Base-by-base conservation (phyloP, 192 early-diverging fungal genomes). In the Coemansia sp. region DNA sequence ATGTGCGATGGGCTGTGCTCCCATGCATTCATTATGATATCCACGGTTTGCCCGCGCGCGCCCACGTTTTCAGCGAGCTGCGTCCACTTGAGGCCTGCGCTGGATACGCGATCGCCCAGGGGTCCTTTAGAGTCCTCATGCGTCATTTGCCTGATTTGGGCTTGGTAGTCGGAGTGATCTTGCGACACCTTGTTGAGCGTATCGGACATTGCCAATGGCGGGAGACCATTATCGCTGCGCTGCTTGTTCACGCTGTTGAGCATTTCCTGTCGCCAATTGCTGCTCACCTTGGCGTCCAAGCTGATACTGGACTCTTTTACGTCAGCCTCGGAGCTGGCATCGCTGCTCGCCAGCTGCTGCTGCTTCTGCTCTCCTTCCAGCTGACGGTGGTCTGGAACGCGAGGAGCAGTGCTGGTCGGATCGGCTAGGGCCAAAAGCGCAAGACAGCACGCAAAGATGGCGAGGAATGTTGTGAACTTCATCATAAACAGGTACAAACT, bases 21-120 rank as follows among this genome's bases (percentile, higher is more conserved):
- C 71, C 80, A 83, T 22, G n/a, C 19, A 12, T 61, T 64, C 49
- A 82, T 67, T 24, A 51, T 65, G 9, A 39, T 25, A 8, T 56
- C 60, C 15, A 67, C 64, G 3, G 60, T 62, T 25, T 51, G 27
- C 15, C 43, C 47, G 8, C 71, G 71, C 15, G 24, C 29, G 19
- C 70, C 74, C 2, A 74, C 62, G 36, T 74, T 78, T 51, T 74
- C 76, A 27, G 59, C 65, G 3, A 65, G 19, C 14, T 20, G 31
- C 4, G 47, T 11, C 73, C 68, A 73, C 25, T 24, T 62, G 12
- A 76, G 25, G 20, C 73, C 73, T 1, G 54, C 53, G 1, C 3
- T 15, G 12, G 37, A 67, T 6, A 51, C 60, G 4, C 72, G 58
- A 3, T 53, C 0, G 0, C 49, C 67, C 1, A 70, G 27, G 0